Evolutionary conservation across 345 rosid genomes (phyloP).

Genomic region (Triadica sebifera): DNA sequence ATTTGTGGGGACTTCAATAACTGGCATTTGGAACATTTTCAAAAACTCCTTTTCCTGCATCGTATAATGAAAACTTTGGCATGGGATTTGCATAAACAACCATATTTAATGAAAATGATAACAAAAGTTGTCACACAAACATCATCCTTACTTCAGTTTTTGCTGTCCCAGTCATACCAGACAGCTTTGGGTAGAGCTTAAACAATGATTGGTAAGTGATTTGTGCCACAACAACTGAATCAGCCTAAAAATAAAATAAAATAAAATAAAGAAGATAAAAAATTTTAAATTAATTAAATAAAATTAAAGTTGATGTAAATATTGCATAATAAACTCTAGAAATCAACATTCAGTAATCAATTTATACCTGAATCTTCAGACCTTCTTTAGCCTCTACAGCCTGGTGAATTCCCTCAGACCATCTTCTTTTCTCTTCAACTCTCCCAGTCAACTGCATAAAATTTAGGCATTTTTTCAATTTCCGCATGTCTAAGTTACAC

Average conservation of each 20-base stretch:
- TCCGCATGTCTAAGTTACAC: not conserved
- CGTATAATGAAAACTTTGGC: slow-evolving; percentile 5
- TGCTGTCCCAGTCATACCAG: slow-evolving; percentile 99
- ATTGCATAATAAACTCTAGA: slow-evolving; percentile 10
- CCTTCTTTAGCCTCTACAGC: slow-evolving; percentile 99
- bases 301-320: not conserved
- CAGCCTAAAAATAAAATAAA: slow-evolving; percentile 65
- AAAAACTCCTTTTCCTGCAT: slow-evolving; percentile 86
- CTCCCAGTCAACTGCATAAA: slow-evolving; percentile 82
- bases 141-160: slow-evolving; percentile 76
- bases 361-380: slow-evolving; percentile 68
- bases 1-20: slow-evolving; percentile 93
- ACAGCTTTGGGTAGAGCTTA: slow-evolving; percentile 92
- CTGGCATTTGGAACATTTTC: slow-evolving; percentile 89
- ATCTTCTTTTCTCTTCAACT: slow-evolving; percentile 96
- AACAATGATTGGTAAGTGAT: slow-evolving; percentile 94
- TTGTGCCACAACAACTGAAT: slow-evolving; percentile 95
- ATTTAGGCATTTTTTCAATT: not conserved
- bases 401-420: slow-evolving; percentile 98
- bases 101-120: slow-evolving; percentile 6
- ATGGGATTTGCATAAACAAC: slow-evolving; percentile 7
- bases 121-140: slow-evolving; percentile 1
- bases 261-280: not conserved
- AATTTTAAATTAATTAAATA: slow-evolving; percentile 18
- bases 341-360: slow-evolving; percentile 19